A percentile compares a stretch with the other conserved stretches of the same genome.
phyloP scores from a whole-genome alignment of 768 basidiomycete species.

The Leccinellum luteum region DNA sequence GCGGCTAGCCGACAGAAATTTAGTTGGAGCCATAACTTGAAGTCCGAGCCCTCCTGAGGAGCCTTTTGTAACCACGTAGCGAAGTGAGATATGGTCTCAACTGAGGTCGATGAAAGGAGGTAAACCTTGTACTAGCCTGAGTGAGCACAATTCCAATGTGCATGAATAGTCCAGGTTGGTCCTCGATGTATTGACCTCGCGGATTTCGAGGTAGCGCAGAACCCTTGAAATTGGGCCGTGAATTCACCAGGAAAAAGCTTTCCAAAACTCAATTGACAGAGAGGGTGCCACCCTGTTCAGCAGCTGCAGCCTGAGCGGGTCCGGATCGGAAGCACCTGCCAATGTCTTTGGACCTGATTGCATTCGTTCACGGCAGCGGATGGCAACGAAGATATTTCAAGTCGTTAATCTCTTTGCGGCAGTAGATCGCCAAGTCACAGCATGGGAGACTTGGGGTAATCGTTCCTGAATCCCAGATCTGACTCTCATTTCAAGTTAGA shows the following conservation, averaged over 20 bases:
- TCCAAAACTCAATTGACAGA: background rate
- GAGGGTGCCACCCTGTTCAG: background rate
- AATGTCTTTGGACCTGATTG: background rate
- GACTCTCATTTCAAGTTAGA: background rate
- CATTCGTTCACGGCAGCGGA: background rate
- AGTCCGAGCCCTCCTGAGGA: no score
- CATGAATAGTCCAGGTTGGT: no score
- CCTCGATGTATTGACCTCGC: no score
- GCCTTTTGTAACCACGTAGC: background rate
- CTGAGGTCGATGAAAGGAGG: background rate
- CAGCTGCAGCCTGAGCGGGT: background rate
- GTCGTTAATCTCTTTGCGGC: slow-evolving; percentile 12
- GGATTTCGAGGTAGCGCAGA: no score
- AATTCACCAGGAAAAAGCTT: background rate
- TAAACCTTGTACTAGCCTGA: background rate
- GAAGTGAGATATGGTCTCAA: background rate
- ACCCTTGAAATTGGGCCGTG: background rate
- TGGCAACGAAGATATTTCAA: slow-evolving; percentile 1
- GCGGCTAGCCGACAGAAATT: background rate
- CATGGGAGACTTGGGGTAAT: background rate
- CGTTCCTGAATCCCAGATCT: slow-evolving; percentile 17
- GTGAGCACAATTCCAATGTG: background rate
- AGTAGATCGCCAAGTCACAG: slow-evolving; percentile 13
- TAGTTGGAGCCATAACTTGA: background rate
- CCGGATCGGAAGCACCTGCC: slow-evolving; percentile 12